Percentiles rank a stretch among this genome's conserved stretches.
Conservation (phyloP, 169 alveolate genomes). For the Cryptosporidium meleagridis region DNA sequence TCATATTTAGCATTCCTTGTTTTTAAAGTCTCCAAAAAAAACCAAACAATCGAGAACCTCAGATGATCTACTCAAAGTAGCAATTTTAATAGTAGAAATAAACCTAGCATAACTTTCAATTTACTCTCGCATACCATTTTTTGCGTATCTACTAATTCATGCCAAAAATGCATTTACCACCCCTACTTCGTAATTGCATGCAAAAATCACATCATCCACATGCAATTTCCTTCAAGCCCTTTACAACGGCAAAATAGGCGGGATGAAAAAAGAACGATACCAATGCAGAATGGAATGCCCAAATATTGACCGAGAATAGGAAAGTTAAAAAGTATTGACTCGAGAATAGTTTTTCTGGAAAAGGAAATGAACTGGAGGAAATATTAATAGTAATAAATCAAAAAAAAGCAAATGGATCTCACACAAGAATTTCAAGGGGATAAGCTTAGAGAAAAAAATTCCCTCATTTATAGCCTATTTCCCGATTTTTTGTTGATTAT, state of each 20-base stretch:
- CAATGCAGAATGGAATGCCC: too few relatives aligned
- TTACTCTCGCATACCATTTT: neutral
- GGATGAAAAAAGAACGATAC: too few relatives aligned
- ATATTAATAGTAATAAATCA: neutral
- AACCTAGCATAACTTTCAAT: neutral
- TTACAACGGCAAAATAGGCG: too few relatives aligned
- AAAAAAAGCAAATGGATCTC: neutral
- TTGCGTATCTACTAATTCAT: too few relatives aligned
- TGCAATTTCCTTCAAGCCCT: too few relatives aligned
- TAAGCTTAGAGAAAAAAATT: neutral
- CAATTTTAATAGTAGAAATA: neutral
- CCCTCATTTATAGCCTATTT: constrained; percentile 1
- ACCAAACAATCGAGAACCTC: neutral
- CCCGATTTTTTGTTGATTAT: neutral
- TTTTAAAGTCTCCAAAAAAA: neutral
- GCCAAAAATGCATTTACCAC: too few relatives aligned
- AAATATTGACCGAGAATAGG: too few relatives aligned
- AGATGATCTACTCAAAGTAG: neutral
- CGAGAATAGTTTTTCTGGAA: neutral
- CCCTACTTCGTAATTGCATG: too few relatives aligned
- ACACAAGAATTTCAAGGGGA: constrained; percentile 1
- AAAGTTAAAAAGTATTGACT: neutral
- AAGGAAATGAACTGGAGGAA: neutral
- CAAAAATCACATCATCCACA: too few relatives aligned
- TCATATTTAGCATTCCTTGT: neutral